These are phyloP conservation scores for Gossypium gossypioides DNA, from an alignment of 441 rosid genomes.

Conservation along the genomic window DNA sequence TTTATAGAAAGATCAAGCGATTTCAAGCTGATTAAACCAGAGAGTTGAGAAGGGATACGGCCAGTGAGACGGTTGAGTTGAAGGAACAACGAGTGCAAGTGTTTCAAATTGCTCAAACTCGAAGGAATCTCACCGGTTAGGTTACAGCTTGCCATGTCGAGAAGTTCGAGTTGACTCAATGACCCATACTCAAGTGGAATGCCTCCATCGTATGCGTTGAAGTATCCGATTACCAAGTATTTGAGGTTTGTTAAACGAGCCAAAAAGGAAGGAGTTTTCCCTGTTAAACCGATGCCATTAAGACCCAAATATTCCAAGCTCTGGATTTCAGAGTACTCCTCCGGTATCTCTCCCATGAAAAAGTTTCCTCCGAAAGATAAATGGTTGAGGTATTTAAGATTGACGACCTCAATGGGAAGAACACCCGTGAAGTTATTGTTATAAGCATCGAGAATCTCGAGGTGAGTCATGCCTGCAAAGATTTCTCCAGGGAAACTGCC, in stretches of 20 bases:
- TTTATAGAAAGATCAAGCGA: constrained; percentile 70
- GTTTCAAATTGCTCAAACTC: constrained; percentile 42
- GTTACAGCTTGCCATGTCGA: constrained; percentile 57
- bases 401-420: constrained; percentile 38
- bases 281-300: constrained; percentile 47
- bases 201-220: constrained; percentile 40
- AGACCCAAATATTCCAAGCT: constrained; percentile 59
- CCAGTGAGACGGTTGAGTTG: constrained; percentile 65
- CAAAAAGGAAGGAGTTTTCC: constrained; percentile 46
- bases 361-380: constrained; percentile 63
- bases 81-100: constrained; percentile 54
- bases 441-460: constrained; percentile 53
- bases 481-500: constrained; percentile 55
- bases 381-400: constrained; percentile 40
- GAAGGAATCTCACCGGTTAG: constrained; percentile 71
- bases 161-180: constrained; percentile 37
- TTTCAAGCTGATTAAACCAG: constrained; percentile 45
- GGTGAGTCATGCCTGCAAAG: constrained; percentile 33
- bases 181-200: constrained; percentile 66
- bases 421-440: constrained; percentile 59
- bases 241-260: constrained; percentile 45
- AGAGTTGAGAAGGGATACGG: constrained; percentile 50
- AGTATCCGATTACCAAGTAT: constrained; percentile 53
- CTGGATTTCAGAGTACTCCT: constrained; percentile 47
- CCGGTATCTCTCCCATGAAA: constrained; percentile 63